Base-by-base conservation (phyloP, 495 filamentous ascomycete species). In the Lasiosphaeris hirsuta region DNA sequence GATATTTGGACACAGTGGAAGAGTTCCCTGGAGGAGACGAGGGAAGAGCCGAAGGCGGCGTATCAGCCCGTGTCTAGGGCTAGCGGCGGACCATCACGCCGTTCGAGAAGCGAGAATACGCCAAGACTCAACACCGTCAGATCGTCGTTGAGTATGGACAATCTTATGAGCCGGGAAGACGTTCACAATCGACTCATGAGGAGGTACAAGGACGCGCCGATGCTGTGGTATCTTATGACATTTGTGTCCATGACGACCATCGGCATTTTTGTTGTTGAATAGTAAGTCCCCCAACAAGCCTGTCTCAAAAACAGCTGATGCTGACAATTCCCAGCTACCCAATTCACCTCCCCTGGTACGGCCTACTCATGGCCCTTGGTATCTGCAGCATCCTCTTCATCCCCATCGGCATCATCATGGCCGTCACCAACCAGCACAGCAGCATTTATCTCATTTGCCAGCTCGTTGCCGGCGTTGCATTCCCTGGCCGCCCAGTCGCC, bases 231-330 rank as follows among this genome's bases (percentile, higher is more conserved):
- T 65, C 69, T 91, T 14, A 18, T 80, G 18, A 87, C 85, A 0
- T 89, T 86, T 55, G 60, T 86, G 1, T 74, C 81, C 15, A 92
- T 91, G 82, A 78, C 83, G 1, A 85, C 84, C 6, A 81, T 91
- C 44, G 83, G 87, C 5, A 88, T 94, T 15, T 92, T 93, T 63
- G 83, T 91, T n/a, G 88, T 92, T 3, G 89, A 92, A 73, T 88
- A 84, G 81, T 84, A 66, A 72, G 82, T 75, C 10, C 11, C 34
- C 2, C n/a, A 8, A 34, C 3, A 2, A 41, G 15, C 14, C 23
- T 1, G 14, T n/a, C 14, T 9, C 4, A 1, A 8, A 10, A 35
- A 30, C 17, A 1, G 11, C 10, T 44, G 10, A 39, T 37, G 34
- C 59, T 51, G 9, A 66, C 59, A 4, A n/a, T 11, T 46, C 10